phyloP scores from a whole-genome alignment of 768 basidiomycete species.

The Nidularia pulvinata region DNA sequence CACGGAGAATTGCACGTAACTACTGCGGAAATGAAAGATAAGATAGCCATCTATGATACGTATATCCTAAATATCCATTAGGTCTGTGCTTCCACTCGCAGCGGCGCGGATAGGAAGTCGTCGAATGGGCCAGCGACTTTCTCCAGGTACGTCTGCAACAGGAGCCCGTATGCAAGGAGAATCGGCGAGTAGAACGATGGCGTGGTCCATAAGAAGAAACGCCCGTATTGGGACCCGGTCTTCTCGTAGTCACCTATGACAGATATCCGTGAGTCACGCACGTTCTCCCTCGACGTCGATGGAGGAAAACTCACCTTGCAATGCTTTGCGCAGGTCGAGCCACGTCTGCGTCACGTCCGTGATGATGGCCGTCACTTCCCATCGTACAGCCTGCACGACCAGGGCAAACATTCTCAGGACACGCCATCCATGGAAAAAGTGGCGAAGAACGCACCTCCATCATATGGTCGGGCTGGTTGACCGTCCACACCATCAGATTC shows the following conservation, averaged over 20 bases:
- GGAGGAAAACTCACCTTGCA: slow-evolving; percentile 45
- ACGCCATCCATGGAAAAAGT: too few species aligned
- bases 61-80: too few species aligned
- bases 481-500: slow-evolving; percentile 94
- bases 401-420: too few species aligned
- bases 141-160: slow-evolving; percentile 37
- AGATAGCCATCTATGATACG: too few species aligned
- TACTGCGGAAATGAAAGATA: not conserved
- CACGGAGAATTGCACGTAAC: not conserved
- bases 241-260: slow-evolving; percentile 65
- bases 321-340: slow-evolving; percentile 58
- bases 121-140: slow-evolving; percentile 56
- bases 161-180: slow-evolving; percentile 21
- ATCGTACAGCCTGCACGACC: slow-evolving; percentile 70
- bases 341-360: slow-evolving; percentile 75
- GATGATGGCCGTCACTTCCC: slow-evolving; percentile 78
- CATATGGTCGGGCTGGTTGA: slow-evolving; percentile 88
- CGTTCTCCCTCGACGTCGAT: not conserved
- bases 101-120: slow-evolving; percentile 8
- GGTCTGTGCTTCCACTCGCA: slow-evolving; percentile 7
- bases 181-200: slow-evolving; percentile 58
- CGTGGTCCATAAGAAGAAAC: slow-evolving; percentile 77
- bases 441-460: slow-evolving; percentile 63
- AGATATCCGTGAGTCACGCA: not conserved
- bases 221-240: slow-evolving; percentile 58